These are phyloP conservation scores for Cercospora janseana DNA, from an alignment of 2,329 filamentous ascomycete genomes.

Conservation along the genomic window DNA sequence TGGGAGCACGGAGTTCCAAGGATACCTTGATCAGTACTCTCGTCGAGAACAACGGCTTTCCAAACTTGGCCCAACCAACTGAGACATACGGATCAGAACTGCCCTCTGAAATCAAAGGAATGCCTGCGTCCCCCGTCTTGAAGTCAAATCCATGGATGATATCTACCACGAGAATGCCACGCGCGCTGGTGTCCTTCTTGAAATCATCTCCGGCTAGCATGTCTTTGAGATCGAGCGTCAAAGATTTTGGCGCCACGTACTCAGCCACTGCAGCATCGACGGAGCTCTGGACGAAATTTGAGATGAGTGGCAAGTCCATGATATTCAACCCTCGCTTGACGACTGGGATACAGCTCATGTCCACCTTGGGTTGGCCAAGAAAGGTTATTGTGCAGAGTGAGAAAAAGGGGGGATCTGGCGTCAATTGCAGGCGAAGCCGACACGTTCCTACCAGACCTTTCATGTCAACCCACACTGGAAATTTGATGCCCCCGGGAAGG, in stretches of 20 bases:
- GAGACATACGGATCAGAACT: slow-evolving; percentile 70
- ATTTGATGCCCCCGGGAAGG: slow-evolving; percentile 48
- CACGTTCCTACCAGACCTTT: slow-evolving; percentile 69
- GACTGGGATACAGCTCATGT: slow-evolving; percentile 67
- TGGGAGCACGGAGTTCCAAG: background rate
- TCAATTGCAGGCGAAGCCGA: slow-evolving; percentile 67
- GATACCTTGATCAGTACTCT: slow-evolving; percentile 56
- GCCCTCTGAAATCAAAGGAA: slow-evolving; percentile 57
- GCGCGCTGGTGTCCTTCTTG: slow-evolving; percentile 68
- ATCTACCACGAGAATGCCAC: slow-evolving; percentile 64
- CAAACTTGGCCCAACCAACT: slow-evolving; percentile 75
- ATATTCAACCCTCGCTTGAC: slow-evolving; percentile 68
- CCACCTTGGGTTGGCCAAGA: slow-evolving; percentile 70
- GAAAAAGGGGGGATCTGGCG: slow-evolving; percentile 74
- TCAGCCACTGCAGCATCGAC: slow-evolving; percentile 71
- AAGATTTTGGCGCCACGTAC: slow-evolving; percentile 72
- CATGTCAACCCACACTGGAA: slow-evolving; percentile 72
- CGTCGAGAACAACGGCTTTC: slow-evolving; percentile 65
- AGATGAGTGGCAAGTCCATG: slow-evolving; percentile 73
- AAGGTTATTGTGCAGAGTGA: slow-evolving; percentile 72
- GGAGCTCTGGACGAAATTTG: slow-evolving; percentile 70
- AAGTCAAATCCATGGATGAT: slow-evolving; percentile 68
- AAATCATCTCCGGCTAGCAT: slow-evolving; percentile 77
- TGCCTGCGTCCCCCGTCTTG: slow-evolving; percentile 65
- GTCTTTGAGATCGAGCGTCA: slow-evolving; percentile 71